Conservation (phyloP, 768 basidiomycete genomes). For the Collybia sp. region DNA sequence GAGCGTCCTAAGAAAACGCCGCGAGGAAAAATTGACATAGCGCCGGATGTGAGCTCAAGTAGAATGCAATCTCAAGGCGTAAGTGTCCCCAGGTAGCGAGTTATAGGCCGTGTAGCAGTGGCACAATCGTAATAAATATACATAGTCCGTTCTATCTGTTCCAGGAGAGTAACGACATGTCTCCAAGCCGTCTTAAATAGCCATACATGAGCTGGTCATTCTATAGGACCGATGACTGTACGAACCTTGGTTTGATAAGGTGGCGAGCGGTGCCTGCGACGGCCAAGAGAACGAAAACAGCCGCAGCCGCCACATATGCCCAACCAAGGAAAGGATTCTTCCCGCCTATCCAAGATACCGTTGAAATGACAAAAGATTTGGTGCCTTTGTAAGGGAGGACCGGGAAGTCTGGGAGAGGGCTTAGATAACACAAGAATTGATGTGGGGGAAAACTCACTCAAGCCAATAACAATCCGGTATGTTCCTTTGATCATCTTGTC, state of each 20-base stretch:
- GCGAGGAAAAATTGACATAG: too few species aligned
- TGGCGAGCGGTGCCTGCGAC: slow-evolving; percentile 88
- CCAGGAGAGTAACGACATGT: slow-evolving; percentile 87
- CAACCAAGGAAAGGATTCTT: slow-evolving; percentile 98
- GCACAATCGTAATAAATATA: slow-evolving; percentile 1
- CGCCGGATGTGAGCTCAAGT: too few species aligned
- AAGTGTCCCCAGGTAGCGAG: too few species aligned
- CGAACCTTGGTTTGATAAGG: slow-evolving; percentile 85
- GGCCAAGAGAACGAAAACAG: slow-evolving; percentile 83
- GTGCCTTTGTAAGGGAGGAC: slow-evolving; percentile 89
- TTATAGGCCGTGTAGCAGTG: neutral
- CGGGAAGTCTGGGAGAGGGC: slow-evolving; percentile 69
- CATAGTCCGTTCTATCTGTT: slow-evolving; percentile 42
- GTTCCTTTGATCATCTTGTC: slow-evolving; percentile 64
- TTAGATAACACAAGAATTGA: slow-evolving; percentile 9
- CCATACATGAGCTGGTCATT: slow-evolving; percentile 6
- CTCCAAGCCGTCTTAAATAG: slow-evolving; percentile 64
- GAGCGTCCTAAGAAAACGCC: too few species aligned
- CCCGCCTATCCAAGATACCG: slow-evolving; percentile 97
- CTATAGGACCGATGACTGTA: slow-evolving; percentile 3
- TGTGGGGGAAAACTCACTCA: slow-evolving; percentile 59
- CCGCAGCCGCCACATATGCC: slow-evolving; percentile 91
- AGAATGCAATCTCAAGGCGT: too few species aligned
- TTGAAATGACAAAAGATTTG: slow-evolving; percentile 95
- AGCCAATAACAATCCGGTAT: slow-evolving; percentile 71